phyloP scores from a whole-genome alignment of 768 basidiomycete genomes.

The Psilocybe subaeruginosa region DNA sequence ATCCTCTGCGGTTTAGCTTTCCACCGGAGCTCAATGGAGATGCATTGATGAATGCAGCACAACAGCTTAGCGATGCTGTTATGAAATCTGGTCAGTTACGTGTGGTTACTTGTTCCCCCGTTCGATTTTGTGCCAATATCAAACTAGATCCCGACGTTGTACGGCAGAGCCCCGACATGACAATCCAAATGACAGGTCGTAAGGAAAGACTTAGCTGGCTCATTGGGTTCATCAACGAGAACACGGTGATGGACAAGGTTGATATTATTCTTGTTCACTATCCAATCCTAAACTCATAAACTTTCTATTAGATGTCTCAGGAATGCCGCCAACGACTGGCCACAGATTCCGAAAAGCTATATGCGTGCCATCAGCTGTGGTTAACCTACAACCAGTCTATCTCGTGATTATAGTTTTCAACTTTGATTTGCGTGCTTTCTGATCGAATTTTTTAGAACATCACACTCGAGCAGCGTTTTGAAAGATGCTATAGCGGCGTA shows the following conservation, averaged over 20 bases:
- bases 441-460: conserved; percentile 39
- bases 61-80: conserved; percentile 71
- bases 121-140: conserved; percentile 6
- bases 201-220: conserved; percentile 81
- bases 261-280: conserved; percentile 8
- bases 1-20: conserved; percentile 80
- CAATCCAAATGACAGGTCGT: conserved; percentile 73
- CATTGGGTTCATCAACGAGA: conserved; percentile 89
- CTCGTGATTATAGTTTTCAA: conserved; percentile 43
- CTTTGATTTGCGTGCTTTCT: background rate
- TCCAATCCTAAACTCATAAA: background rate
- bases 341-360: conserved; percentile 85
- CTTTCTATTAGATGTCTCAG: conserved; percentile 70
- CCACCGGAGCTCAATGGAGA: conserved; percentile 81
- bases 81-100: conserved; percentile 65
- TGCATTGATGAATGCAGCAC: conserved; percentile 78
- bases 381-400: conserved; percentile 68
- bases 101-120: background rate
- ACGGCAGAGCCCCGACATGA: conserved; percentile 76
- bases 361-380: conserved; percentile 84
- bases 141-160: conserved; percentile 65
- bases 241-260: conserved; percentile 78
- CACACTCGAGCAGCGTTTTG: conserved; percentile 63
- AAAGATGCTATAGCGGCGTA: conserved; percentile 71
- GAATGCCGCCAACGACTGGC: conserved; percentile 73